phyloP scores from a whole-genome alignment of 2,329 filamentous ascomycete genomes.

The Aspergillus bombycis region DNA sequence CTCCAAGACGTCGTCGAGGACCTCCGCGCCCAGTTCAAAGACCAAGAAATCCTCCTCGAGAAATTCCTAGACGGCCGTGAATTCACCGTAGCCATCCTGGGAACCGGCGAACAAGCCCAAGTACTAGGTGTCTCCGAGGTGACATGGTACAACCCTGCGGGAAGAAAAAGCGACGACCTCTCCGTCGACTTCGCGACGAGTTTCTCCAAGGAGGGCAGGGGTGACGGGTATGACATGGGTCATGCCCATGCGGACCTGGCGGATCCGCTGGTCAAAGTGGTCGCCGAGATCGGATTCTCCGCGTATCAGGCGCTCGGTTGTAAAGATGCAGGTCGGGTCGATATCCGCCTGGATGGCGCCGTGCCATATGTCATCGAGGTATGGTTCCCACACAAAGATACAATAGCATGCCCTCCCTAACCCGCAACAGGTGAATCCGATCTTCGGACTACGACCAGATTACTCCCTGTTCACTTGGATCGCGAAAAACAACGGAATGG shows the following conservation, averaged over 20 bases:
- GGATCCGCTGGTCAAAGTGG: slow-evolving; percentile 14
- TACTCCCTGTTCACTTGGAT: slow-evolving; percentile 12
- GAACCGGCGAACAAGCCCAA: slow-evolving; percentile 19
- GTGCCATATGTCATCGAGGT: slow-evolving; percentile 20
- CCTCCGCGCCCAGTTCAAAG: slow-evolving; percentile 17
- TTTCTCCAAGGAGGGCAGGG: slow-evolving; percentile 12
- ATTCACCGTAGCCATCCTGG: slow-evolving; percentile 28
- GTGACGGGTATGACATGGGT: slow-evolving; percentile 5
- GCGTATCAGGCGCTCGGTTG: slow-evolving; percentile 18
- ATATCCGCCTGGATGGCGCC: slow-evolving; percentile 16
- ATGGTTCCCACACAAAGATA: neutral
- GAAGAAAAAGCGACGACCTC: neutral
- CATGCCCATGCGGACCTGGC: slow-evolving; percentile 6
- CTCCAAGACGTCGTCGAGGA: slow-evolving; percentile 13
- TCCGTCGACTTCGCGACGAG: slow-evolving; percentile 11
- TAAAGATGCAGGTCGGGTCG: slow-evolving; percentile 20
- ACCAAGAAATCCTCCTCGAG: slow-evolving; percentile 24
- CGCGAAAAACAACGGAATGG: slow-evolving; percentile 16
- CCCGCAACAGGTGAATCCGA: slow-evolving; percentile 15
- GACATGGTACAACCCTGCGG: slow-evolving; percentile 12
- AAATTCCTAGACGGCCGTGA: slow-evolving; percentile 26
- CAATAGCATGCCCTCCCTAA: neutral
- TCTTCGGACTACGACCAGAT: slow-evolving; percentile 16
- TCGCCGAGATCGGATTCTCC: slow-evolving; percentile 15
- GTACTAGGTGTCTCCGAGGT: slow-evolving; percentile 22